phyloP scores from a whole-genome alignment of 345 rosid genomes.

The Isatis tinctoria region DNA sequence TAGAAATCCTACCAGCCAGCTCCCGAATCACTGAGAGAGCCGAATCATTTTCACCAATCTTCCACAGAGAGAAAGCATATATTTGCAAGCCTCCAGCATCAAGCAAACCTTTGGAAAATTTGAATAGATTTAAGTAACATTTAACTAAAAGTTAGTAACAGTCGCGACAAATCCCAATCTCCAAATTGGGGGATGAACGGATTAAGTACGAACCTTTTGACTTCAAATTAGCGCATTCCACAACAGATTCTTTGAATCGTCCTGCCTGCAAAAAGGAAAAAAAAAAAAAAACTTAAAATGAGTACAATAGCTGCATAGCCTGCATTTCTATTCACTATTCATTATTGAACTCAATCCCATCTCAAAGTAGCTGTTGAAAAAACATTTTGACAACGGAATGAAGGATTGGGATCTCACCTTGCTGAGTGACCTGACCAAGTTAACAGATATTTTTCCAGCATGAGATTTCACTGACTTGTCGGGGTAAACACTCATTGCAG shows the following conservation, averaged over 20 bases:
- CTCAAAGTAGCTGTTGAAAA: not conserved
- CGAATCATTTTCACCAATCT: conserved; percentile 61
- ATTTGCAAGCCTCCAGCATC: conserved; percentile 69
- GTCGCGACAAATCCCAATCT: not conserved
- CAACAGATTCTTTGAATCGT: conserved; percentile 47
- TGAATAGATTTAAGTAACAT: not conserved
- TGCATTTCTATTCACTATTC: conserved; percentile 38
- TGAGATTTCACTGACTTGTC: conserved; percentile 39
- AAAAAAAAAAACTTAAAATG: not conserved
- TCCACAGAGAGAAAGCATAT: conserved; percentile 82
- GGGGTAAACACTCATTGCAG: conserved; percentile 43
- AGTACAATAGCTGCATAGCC: conserved; percentile 31
- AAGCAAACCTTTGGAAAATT: conserved; percentile 53
- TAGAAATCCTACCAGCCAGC: conserved; percentile 54
- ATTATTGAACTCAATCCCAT: not conserved
- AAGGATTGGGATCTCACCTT: conserved; percentile 43
- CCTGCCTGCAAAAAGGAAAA: conserved; percentile 20
- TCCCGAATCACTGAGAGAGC: conserved; percentile 58
- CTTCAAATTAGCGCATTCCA: conserved; percentile 63
- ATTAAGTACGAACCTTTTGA: conserved; percentile 46
- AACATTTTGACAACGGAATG: conserved; percentile 7
- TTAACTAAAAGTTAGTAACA: not conserved
- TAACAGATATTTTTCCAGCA: conserved; percentile 54
- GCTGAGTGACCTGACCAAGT: conserved; percentile 79
- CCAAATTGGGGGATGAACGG: not conserved